Percentiles rank a stretch among this genome's conserved stretches.
These are phyloP conservation scores for Pyrenochaeta sp. DNA, from an alignment of 2,329 filamentous ascomycete genomes.

Conservation along the genomic window DNA sequence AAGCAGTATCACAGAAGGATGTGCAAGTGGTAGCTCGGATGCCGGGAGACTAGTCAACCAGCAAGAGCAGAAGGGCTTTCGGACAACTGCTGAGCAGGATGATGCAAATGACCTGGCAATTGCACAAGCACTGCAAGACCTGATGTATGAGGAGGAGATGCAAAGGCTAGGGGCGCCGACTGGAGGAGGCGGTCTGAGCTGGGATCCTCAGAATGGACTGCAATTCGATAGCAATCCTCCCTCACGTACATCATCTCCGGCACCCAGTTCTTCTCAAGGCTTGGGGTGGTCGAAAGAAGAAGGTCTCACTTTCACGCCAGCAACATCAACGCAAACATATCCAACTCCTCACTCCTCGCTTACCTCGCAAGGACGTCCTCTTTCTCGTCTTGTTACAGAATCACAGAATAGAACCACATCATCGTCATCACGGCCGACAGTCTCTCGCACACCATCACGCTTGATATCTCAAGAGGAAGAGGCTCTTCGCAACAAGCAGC, in stretches of 20 bases:
- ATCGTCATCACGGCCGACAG: slow-evolving; percentile 14
- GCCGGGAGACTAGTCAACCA: slow-evolving; percentile 73
- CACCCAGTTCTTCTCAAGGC: slow-evolving; percentile 18
- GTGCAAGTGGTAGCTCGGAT: slow-evolving; percentile 74
- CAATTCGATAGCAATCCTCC: slow-evolving; percentile 56
- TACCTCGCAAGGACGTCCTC: slow-evolving; percentile 36
- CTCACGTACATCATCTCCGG: slow-evolving; percentile 57
- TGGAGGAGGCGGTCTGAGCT: slow-evolving; percentile 45
- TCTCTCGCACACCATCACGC: slow-evolving; percentile 27
- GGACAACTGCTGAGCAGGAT: slow-evolving; percentile 85
- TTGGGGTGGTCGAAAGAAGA: slow-evolving; percentile 41
- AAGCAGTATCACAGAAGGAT: slow-evolving; percentile 74
- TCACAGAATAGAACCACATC: slow-evolving; percentile 10
- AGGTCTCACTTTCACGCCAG: slow-evolving; percentile 42
- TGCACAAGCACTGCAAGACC: slow-evolving; percentile 82
- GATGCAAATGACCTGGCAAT: slow-evolving; percentile 89
- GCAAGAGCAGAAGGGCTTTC: slow-evolving; percentile 75
- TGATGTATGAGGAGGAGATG: slow-evolving; percentile 80
- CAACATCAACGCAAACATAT: slow-evolving; percentile 11
- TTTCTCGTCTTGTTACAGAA: slow-evolving; percentile 46
- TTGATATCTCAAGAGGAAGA: slow-evolving; percentile 42
- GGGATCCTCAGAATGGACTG: slow-evolving; percentile 48
- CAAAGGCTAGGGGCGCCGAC: slow-evolving; percentile 51
- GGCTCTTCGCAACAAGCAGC: slow-evolving; percentile 30
- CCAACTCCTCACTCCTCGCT: slow-evolving; percentile 19